Evolutionary conservation across 2,329 filamentous ascomycete species (phyloP), one percentile per base, ranked within the genome.

Genomic region (Xylaria arbuscula): DNA sequence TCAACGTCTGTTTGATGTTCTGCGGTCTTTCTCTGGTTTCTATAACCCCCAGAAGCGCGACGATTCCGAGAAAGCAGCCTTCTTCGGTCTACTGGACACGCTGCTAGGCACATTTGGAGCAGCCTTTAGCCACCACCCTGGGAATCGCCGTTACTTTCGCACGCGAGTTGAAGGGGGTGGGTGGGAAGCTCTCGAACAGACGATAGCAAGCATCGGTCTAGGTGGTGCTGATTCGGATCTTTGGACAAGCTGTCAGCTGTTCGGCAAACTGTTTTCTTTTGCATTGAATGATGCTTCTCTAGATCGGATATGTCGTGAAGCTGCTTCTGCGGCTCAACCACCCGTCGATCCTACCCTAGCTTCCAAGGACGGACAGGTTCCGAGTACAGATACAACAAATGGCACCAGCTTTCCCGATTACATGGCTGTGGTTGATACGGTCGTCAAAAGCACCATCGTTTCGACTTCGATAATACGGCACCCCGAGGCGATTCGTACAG

Each of bases 61-160:
- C 59, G 81, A 88, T 47, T 82, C 88, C 54, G 89, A 93, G 68
- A 92, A 90, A 78, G 82, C 84, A 65, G 84, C 85, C 53, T 83
- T 93, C 66, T 92, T 93, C 75, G 86, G 88, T 68, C 83, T 95
- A 19, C 83, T 97, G 19, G 88, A 93, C 75, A 86, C 86, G 9
- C 86, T 92, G n/a, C 83, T 96, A 47, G 89, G 89, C 38, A 88
- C 96, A 15, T 82, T 98, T 34, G 90, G 92, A 1, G 90, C 91
- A 56, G 89, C 90, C 15, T 86, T 99, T 72, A 88, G 89, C 62
- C 89, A 89, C 54, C 94, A 98, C 79, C 86, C 91, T 55, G 95
- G 94, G 22, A 99, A 98, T 80, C 88, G 91, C 76, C 89, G 92
- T 73, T 98, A 95, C 82, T 98, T 98, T 78, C 88, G 89, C 67